Evolutionary conservation across 352 stramenopile species (phyloP), one percentile per base, ranked within the genome.

Genomic region (Pythium sp.): DNA sequence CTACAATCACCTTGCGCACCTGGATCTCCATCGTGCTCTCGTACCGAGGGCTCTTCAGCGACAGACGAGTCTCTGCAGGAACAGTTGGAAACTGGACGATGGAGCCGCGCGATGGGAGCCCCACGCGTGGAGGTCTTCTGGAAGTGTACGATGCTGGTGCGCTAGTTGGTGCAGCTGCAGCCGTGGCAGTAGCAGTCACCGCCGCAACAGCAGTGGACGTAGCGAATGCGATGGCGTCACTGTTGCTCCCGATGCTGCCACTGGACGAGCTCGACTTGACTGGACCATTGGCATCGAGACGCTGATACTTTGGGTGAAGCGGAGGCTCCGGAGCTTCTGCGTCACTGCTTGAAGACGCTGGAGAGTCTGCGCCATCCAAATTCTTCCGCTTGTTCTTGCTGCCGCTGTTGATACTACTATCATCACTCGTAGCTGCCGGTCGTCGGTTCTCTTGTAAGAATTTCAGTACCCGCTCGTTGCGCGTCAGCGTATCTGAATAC

Each of bases 21-120:
- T 92, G 80, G 32, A 86, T 73, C 67, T 90, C 80, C 82, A 92
- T 91, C 7, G 81, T 89, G 55, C 69, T 88, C 58, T 92, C 82
- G 66, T 86, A 92, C 9, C 82, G 80, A 58, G 84, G 84, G 55
- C 81, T 90, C 68, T 90, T 91, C 49, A 91, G 71, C 32, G 84
- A 76, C 58, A 92, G 62, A 11, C 78, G 68, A n/a, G 80, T 83
- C 55, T 90, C 78, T 2, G 69, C 70, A 9, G 76, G 72, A 11
- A 63, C 30, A 15, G 49, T 46, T n/a, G 80, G 68, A 30, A 81
- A 71, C 34, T 73, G 73, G 54, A 72, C 72, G 32, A 79, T 74
- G 14, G 71, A 82, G 8, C 77, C 78, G 57, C 78, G 76, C 2
- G 78, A 86, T 14, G 78, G 75, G 7, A 85, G 72, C 54, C 81